Base-by-base conservation (phyloP, 2,329 filamentous ascomycete species). In the Curvularia spicifera region DNA sequence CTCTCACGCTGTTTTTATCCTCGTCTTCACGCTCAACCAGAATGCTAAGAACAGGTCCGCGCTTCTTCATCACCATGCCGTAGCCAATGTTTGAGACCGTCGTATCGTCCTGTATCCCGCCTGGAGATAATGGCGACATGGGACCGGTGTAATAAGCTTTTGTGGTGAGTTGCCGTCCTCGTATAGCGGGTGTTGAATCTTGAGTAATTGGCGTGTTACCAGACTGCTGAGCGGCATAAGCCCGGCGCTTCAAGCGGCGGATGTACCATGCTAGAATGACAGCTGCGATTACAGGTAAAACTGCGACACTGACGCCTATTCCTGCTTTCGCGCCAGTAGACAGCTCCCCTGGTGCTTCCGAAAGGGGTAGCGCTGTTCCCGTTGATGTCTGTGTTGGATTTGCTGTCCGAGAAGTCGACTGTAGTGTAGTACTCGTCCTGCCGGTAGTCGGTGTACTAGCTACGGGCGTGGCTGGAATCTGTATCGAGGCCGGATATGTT, bases 21-120 rank as follows among this genome's bases (percentile, higher is more conserved):
- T 71, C 69, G 15, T 70, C 67, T 6, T 70, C 64, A 3, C 61
- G 31, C 53, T 71, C 69, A 0, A 72, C 44, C 1, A 72, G 64
- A 5, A 71, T 60, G 33, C 60, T 65, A 1, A 72, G 53, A 0
- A 69, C 64, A 26, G 69, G 56, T 15, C 63, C 67, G 5, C 67
- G 55, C 46, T 66, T 65, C 53, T 62, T 64, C 52, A 64, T 63
- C 45, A 68, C 24, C 20, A 66, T 51, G 5, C 58, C 63, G 12
- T 57, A 53, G 1, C 59, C 63, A 13, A 57, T 57, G 13, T 51
- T 53, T 7, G 37, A 49, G 9, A 57, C 51, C 3, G 18, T 54
- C 22, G 47, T 58, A 4, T 37, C 20, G 8, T 62, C 56, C 13
- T 52, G 39, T 42, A 44, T 52, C 3, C 8, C 22, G 8, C 40